Evolutionary conservation across 441 rosid species (phyloP), one percentile per base, ranked within the genome.

Genomic region (Brassica balearica): DNA sequence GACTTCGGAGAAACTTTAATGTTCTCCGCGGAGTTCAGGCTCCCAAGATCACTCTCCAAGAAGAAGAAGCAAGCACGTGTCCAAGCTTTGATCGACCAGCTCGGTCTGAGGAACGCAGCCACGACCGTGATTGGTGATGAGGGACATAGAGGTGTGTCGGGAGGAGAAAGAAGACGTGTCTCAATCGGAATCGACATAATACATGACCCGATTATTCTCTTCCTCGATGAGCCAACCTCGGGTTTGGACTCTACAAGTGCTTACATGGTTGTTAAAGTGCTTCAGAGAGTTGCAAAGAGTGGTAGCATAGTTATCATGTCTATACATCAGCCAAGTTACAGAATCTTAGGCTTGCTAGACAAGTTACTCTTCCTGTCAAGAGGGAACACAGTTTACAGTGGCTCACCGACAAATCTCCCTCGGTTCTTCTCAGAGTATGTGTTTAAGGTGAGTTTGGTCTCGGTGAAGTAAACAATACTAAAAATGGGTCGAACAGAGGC

Each of bases 221-320:
- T 91, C 69, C 91, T 91, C 0, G 94, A 91, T 66, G 96, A 91
- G 70, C 94, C 94, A 7, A 91, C 96, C 19, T 91, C 94, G 0
- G 96, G 96, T 0, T 85, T 91, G 2, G 94, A 91, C 43, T 91
- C 94, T 11, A 91, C 93, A 0, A 91, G 92, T 32, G 96, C 96
- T 3, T 91, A 78, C 27, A 89, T 91, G 92, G 96, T 91, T 55
- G 94, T 91, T 25, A 89, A 91, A 77, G 96, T 91, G 48, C 73
- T 91, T 82, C 92, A 88, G 76, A 68, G 94, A 78, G 87, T 91
- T n/a, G 94, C 96, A n/a, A 89, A 84, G 22, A 91, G 89, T n/a
- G 96, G 96, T 15, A 91, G 96, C 81, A 88, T 89, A 10, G 92
- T 91, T 2, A 86, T 91, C 68, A 86, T 89, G 89, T 88, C 96